Conservation (phyloP, 371 early-diverging fungal species). For the Saksenaea oblongispora region DNA sequence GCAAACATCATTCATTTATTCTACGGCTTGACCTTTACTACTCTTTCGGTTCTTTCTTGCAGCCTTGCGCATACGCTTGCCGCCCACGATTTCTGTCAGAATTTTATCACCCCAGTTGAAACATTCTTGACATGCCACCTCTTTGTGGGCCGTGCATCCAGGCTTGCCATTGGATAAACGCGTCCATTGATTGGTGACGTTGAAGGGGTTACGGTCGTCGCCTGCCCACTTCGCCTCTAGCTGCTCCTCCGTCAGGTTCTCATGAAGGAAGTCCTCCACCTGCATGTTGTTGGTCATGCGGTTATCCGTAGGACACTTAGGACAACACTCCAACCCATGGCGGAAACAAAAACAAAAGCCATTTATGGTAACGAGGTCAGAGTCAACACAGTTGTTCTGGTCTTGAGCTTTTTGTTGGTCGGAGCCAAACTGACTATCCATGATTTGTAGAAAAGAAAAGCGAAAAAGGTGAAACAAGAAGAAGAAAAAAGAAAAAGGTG, state of each 20-base stretch:
- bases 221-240: slow-evolving; percentile 45
- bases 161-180: slow-evolving; percentile 45
- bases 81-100: slow-evolving; percentile 30
- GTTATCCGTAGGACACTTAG: slow-evolving; percentile 50
- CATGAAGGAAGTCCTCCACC: slow-evolving; percentile 43
- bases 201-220: slow-evolving; percentile 47
- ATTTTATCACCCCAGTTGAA: slow-evolving; percentile 50
- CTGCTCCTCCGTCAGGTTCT: slow-evolving; percentile 37
- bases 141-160: slow-evolving; percentile 44
- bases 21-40: background rate
- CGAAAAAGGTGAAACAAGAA: slow-evolving; percentile 1
- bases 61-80: slow-evolving; percentile 3
- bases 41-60: background rate
- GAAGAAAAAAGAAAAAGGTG: background rate
- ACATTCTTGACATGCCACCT: slow-evolving; percentile 45
- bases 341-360: slow-evolving; percentile 42
- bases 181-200: slow-evolving; percentile 6
- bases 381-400: slow-evolving; percentile 38
- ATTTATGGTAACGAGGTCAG: slow-evolving; percentile 36
- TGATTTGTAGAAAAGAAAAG: background rate
- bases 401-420: slow-evolving; percentile 36
- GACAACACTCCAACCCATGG: slow-evolving; percentile 43
- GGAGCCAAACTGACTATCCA: background rate
- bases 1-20: background rate
- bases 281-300: slow-evolving; percentile 39